Percentiles rank a stretch among this genome's conserved stretches.
phyloP scores from a whole-genome alignment of 768 basidiomycete genomes.

The Chalciporus chontae region DNA sequence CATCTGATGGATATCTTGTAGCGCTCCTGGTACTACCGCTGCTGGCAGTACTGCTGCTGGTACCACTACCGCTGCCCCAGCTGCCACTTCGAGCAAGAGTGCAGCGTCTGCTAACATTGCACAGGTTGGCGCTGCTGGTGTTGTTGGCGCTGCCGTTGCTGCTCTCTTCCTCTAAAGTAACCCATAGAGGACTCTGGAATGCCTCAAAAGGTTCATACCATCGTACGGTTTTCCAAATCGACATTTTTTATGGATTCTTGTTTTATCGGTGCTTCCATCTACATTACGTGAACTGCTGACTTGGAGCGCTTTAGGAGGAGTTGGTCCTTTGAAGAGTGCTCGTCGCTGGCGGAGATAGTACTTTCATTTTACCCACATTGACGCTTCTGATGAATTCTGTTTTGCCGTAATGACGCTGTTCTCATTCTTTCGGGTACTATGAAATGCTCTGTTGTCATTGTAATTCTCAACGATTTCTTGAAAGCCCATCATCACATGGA shows the following conservation, averaged over 20 bases:
- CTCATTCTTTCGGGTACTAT: constrained; percentile 14
- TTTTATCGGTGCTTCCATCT: constrained; percentile 14
- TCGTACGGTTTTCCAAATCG: constrained; percentile 11
- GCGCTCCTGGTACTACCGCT: neutral
- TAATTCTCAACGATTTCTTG: constrained; percentile 14
- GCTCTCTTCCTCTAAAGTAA: constrained; percentile 36
- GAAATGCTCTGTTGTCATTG: constrained; percentile 13
- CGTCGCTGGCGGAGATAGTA: constrained; percentile 1
- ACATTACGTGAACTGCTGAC: constrained; percentile 12
- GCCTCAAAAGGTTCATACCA: constrained; percentile 18
- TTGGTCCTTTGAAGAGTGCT: constrained; percentile 1
- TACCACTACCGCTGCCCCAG: constrained; percentile 21
- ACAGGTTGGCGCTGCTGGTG: constrained; percentile 43
- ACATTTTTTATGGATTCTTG: constrained; percentile 12
- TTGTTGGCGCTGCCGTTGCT: constrained; percentile 32
- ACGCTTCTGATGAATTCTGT: constrained; percentile 3
- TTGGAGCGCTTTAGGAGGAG: constrained; percentile 1
- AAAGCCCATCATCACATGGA: constrained; percentile 6
- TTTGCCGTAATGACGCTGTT: neutral
- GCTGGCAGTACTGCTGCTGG: neutral
- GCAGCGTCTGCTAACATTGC: constrained; percentile 41
- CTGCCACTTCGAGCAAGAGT: constrained; percentile 28
- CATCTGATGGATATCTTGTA: constrained; percentile 8
- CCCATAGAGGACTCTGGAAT: neutral
- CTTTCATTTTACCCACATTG: constrained; percentile 1